phyloP scores from a whole-genome alignment of 345 rosid species.

The Geranium brycei region DNA sequence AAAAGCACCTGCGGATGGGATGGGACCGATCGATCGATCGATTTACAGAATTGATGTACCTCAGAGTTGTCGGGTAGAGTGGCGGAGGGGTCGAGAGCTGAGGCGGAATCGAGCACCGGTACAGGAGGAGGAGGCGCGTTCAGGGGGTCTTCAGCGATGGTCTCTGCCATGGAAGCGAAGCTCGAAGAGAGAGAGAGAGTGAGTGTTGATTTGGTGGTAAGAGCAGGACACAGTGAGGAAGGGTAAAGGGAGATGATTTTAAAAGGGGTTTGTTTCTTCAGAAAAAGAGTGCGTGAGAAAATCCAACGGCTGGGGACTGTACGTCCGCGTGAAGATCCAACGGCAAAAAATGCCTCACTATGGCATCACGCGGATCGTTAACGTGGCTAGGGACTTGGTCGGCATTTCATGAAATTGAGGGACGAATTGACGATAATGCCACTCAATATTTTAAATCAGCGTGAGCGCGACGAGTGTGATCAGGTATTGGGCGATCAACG shows the following conservation, averaged over 20 bases:
- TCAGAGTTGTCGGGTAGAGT: conserved; percentile 25
- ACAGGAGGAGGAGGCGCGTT: neutral
- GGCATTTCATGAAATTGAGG: too few species aligned
- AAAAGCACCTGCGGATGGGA: neutral
- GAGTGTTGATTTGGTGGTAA: conserved; percentile 1
- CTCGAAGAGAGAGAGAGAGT: conserved; percentile 1
- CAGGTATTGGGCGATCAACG: too few species aligned
- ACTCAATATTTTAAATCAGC: neutral
- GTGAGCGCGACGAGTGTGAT: too few species aligned
- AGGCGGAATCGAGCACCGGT: neutral
- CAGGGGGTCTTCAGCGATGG: conserved; percentile 9
- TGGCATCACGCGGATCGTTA: conserved; percentile 13
- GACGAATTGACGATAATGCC: too few species aligned
- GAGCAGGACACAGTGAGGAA: conserved; percentile 2
- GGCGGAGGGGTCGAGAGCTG: neutral
- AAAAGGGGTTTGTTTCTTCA: conserved; percentile 11
- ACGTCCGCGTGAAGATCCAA: conserved; percentile 1
- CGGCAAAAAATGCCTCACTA: neutral
- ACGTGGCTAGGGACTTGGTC: conserved; percentile 11
- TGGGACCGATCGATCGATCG: too few species aligned
- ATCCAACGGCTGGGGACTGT: conserved; percentile 23
- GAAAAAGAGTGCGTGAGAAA: neutral
- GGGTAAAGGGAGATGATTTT: conserved; percentile 13
- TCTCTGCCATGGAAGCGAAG: neutral
- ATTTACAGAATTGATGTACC: conserved; percentile 10